Evolutionary conservation across 305 asterid species (phyloP), one percentile per base, ranked within the genome.

Genomic region (Plantago rigida): DNA sequence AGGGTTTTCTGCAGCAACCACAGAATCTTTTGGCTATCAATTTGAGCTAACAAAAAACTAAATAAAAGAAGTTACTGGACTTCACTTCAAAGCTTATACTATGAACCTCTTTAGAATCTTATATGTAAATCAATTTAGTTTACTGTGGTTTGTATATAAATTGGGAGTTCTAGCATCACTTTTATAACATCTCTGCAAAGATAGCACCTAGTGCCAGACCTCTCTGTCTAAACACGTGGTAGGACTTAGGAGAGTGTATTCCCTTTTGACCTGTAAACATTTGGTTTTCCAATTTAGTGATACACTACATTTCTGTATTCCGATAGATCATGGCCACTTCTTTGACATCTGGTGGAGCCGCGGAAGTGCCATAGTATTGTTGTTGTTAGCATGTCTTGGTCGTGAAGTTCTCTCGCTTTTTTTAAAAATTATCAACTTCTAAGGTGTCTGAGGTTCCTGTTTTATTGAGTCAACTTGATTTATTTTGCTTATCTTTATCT

Each of bases 11-110:
- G 57, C 57, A 24, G 8, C 57, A 51, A 51, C 39, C 36, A 51
- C 5, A 24, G 12, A 51, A 24, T 13, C 39, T 51, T 61, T 44
- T 64, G 56, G 45, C 51, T 63, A 62, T 51, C 12, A 13, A 51
- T 51, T 51, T 51, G 57, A 51, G 9, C 44, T 36, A 6, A 36
- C 10, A 36, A 31, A 8, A 36, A 22, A 22, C 0, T 1, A 22
- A 22, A 22, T 22, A 22, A 22, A 22, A 17, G 19, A 22, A 22
- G 2, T 22, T 22, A 22, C 26, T 22, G 26, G 26, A n/a, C 15
- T 3, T 57, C 13, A 13, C n/a, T 57, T 57, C 11, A 41, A 50
- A 49, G 60, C 31, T 51, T 13, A 54, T 44, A 4, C 39, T 9
- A 50, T 58, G 48, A 13, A 17, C 46, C 52, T 14, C 24, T 45